Conservation (phyloP, 83 land plant species). For the Picea abies region DNA sequence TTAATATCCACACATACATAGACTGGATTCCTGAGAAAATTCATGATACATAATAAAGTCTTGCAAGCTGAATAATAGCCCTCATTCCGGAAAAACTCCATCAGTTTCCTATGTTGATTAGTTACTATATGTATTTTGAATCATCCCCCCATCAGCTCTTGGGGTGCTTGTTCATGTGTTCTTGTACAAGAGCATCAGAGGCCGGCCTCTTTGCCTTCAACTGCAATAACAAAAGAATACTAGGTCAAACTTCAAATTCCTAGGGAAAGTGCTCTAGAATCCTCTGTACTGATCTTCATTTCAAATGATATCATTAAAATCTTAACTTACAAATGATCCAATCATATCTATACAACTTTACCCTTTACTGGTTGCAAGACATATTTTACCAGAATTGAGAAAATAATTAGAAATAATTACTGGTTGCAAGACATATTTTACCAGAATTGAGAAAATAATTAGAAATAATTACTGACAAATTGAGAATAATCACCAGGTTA, state of each 20-base stretch:
- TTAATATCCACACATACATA: not conserved
- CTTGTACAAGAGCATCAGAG: constrained; percentile 44
- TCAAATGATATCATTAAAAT: not conserved
- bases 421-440: not conserved
- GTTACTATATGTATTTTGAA: constrained; percentile 10
- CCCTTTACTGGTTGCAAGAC: not conserved
- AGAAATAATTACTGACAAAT: not conserved
- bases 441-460: not conserved
- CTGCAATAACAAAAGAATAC: constrained; percentile 35
- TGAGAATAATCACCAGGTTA: too few species aligned
- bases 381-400: not conserved
- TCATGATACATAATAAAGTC: not conserved
- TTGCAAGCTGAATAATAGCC: not conserved
- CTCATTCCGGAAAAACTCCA: not conserved
- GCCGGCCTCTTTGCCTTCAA: constrained; percentile 71
- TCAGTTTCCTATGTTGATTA: not conserved
- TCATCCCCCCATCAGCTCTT: constrained; percentile 35
- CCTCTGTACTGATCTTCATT: not conserved
- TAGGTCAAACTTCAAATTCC: not conserved
- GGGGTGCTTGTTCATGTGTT: constrained; percentile 55
- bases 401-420: not conserved
- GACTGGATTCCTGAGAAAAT: not conserved
- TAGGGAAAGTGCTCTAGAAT: not conserved
- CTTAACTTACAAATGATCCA: not conserved
- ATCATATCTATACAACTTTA: not conserved